A percentile compares a stretch with the other conserved stretches of the same genome.
Conservation (phyloP, 23 red algal species). For the Gracilaria domingensis region DNA sequence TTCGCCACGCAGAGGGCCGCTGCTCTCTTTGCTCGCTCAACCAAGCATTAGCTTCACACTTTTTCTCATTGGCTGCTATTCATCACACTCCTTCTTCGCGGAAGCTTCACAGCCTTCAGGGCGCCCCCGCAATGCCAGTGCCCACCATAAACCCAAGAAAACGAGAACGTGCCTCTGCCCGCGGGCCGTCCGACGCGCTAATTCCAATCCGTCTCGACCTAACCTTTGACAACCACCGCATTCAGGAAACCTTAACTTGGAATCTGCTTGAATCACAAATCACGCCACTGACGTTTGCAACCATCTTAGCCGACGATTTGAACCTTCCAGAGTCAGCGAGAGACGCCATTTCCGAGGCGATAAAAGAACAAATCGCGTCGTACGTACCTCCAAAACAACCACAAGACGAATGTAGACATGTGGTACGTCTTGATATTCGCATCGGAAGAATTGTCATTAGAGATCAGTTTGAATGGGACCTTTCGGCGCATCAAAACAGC, state of each 20-base stretch:
- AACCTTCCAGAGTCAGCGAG: slow-evolving; percentile 50
- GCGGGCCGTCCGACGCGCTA: slow-evolving; percentile 69
- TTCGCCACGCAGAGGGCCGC: too few relatives aligned
- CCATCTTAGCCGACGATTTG: slow-evolving; percentile 67
- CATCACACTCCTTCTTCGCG: not conserved
- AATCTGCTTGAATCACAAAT: slow-evolving; percentile 62
- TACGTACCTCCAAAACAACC: slow-evolving; percentile 36
- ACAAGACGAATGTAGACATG: slow-evolving; percentile 77
- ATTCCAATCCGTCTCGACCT: slow-evolving; percentile 95
- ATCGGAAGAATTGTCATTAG: slow-evolving; percentile 81
- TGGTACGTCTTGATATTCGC: slow-evolving; percentile 85
- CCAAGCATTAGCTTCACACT: too few relatives aligned
- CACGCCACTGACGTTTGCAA: slow-evolving; percentile 78
- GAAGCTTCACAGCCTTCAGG: not conserved
- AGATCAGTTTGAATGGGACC: slow-evolving; percentile 96
- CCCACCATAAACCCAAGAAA: slow-evolving; percentile 7
- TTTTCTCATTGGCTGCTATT: not conserved
- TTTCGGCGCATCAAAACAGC: slow-evolving; percentile 46
- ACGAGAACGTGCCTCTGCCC: slow-evolving; percentile 16
- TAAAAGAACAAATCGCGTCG: slow-evolving; percentile 48
- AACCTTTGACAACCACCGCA: slow-evolving; percentile 60
- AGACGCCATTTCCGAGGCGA: slow-evolving; percentile 34
- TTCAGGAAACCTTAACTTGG: slow-evolving; percentile 86
- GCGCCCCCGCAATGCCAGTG: not conserved
- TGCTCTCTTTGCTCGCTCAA: too few relatives aligned